Evolutionary conservation across 2,329 filamentous ascomycete genomes (phyloP), one percentile per base, ranked within the genome.

Genomic region (Aspergillus caelatus): DNA sequence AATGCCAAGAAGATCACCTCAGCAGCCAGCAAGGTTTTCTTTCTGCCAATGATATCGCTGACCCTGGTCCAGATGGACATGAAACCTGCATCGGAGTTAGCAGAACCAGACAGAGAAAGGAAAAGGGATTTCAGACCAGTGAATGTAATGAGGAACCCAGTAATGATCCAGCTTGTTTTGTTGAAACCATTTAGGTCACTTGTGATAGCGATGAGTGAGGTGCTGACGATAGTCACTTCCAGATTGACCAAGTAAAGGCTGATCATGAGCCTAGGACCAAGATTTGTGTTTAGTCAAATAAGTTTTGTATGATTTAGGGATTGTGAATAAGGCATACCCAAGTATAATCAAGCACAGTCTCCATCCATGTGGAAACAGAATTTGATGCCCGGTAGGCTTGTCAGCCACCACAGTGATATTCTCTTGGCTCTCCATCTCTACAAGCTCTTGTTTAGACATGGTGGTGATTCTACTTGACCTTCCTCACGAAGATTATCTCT

Each of bases 181-280:
- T 70, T 63, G 34, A 77, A 78, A 8, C 74, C 72, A 21, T 73
- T 64, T 7, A 79, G 56, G 11, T 71, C 68, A 63, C 78, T 69
- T 3, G 74, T 76, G 55, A 78, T 78, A 23, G 67, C 66, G 4
- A 78, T 65, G 1, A 79, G 66, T 5, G 75, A 71, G 1, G 76
- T 78, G 63, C 75, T 78, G 4, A 76, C 74, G 30, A 78, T 73
- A 4, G 75, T 72, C n/a, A 73, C 67, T 61, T 78, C 74, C 23
- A 78, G 36, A 53, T 74, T 76, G 19, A 72, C 70, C 16, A 78
- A 67, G 43, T 74, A 78, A 55, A 73, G 71, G 10, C 71, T 62
- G 58, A 72, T 69, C 55, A 74, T 57, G 21, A 72, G 65, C 32
- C 75, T 71, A n/a, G 28, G 30, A 53, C 19, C 50, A 53, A 21